Evolutionary conservation across 495 filamentous ascomycete species (phyloP), one percentile per base, ranked within the genome.

Genomic region (Mytilinidion resinicola): DNA sequence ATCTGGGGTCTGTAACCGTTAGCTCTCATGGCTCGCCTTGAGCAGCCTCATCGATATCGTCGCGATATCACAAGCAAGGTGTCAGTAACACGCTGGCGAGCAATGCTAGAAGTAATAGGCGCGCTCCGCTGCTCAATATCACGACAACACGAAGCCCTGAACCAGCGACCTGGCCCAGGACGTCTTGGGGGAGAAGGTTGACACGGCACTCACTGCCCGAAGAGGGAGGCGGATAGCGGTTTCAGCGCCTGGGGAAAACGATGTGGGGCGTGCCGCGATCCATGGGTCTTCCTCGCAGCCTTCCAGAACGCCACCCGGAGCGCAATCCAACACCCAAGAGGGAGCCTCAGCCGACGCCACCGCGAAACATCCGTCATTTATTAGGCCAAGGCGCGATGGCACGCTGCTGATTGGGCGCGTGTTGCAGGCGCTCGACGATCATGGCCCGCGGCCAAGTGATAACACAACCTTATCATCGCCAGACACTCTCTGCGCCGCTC

Each of bases 291-390:
- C 36, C 19, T 46, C 41, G 51, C 51, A 52, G 46, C 35, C 56
- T 59, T 63, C 57, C 50, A 56, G 62, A 64, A 64, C 52, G 62
- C 62, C 52, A 61, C 61, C 21, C 12, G 17, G 12, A 8, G 3
- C 39, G 11, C 39, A 39, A 42, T 12, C 9, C 52, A 36, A 19
- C 53, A 7, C 62, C 47, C 4, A 51, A 54, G 30, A 47, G 46
- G 52, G 53, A 44, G 57, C 57, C 62, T 60, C 56, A 53, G 51
- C 62, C 62, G 62, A 53, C 19, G 36, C 8, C 50, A 35, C 39
- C 52, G 25, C 53, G 36, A 33, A 41, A 43, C 44, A 52, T 33
- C 46, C 46, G 46, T 25, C 46, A 17, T 25, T 49, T 49, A 49
- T 49, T 17, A 49, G 6, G 34, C 53, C 41, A 51, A 48, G 59